Conservation (phyloP, 768 basidiomycete genomes). For the Phanerochaete sordida region DNA sequence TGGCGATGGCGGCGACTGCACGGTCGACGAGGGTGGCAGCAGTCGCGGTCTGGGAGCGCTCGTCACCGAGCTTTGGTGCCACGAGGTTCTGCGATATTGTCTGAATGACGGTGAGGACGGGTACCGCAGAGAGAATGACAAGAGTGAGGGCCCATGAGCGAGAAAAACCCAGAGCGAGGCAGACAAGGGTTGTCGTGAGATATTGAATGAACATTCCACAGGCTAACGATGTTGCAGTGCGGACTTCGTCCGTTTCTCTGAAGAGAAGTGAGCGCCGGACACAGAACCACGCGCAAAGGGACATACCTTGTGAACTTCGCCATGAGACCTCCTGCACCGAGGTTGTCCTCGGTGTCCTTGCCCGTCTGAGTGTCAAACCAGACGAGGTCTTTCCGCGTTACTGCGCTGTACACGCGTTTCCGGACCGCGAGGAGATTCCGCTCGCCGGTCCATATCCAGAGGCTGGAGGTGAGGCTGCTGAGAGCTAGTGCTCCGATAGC, state of each 20-base stretch:
- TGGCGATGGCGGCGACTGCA: constrained; percentile 70
- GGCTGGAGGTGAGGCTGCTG: constrained; percentile 66
- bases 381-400: constrained; percentile 70
- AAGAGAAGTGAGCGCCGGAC: not conserved
- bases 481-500: constrained; percentile 64
- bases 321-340: constrained; percentile 90
- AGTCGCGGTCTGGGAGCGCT: constrained; percentile 63
- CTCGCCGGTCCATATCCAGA: constrained; percentile 92
- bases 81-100: constrained; percentile 68
- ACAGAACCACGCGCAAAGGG: not conserved
- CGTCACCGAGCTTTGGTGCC: constrained; percentile 60
- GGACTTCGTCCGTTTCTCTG: constrained; percentile 94
- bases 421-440: constrained; percentile 68
- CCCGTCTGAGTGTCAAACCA: constrained; percentile 90
- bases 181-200: constrained; percentile 72
- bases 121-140: constrained; percentile 89
- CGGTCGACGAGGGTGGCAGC: constrained; percentile 82
- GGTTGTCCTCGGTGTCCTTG: constrained; percentile 58
- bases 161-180: constrained; percentile 77
- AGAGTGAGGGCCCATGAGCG: constrained; percentile 83
- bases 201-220: constrained; percentile 79
- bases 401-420: constrained; percentile 61
- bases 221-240: constrained; percentile 77
- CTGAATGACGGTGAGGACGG: constrained; percentile 75
- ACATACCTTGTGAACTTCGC: constrained; percentile 81